Base-by-base conservation (phyloP, 2,329 filamentous ascomycete genomes). In the Ceratocystis ficicola region DNA sequence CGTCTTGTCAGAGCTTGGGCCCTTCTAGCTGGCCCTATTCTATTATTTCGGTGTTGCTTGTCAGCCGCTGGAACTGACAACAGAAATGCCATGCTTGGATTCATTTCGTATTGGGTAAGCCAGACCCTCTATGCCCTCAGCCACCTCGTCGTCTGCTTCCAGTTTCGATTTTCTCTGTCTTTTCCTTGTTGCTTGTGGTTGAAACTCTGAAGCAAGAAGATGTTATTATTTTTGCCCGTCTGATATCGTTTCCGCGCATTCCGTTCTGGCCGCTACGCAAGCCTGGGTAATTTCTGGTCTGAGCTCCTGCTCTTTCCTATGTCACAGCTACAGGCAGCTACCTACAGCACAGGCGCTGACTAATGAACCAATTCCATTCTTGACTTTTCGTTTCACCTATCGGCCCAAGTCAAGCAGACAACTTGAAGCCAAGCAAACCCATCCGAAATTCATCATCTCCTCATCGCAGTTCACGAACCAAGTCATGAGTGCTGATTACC, bases 21-120 rank as follows among this genome's bases (percentile, higher is more conserved):
- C 32, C 30, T 17, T 30, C 44, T 36, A 8, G 25, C 20, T 63
- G 28, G 61, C 12, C 28, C 52, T 36, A 17, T 60, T 46, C 46
- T 41, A 12, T 22, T 30, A 20, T 64, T 17, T 64, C 55, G 36
- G 36, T n/a, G 36, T 57, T 48, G 36, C 2, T 44, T 57, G 12
- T 15, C 28, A 7, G 28, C 17, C 41, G 22, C 1, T 25, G 25
- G 41, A 30, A 17, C 57, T 62, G 17, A 62, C 44, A 61, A 12
- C 36, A 3, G 17, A 32, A 62, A 63, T 63, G 52, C 20, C 5
- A 67, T 67, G 46, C 59, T 60, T 20, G 66, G 66, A 17, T 28
- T 65, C n/a, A 67, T 67, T 44, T 67, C 66, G 20, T 67, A 67
- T 44, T 67, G 66, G 66, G 66, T 67, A 65, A 57, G 66, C 59